These are phyloP conservation scores for Leccinum broughii DNA, from an alignment of 768 basidiomycete genomes.

Conservation along the genomic window DNA sequence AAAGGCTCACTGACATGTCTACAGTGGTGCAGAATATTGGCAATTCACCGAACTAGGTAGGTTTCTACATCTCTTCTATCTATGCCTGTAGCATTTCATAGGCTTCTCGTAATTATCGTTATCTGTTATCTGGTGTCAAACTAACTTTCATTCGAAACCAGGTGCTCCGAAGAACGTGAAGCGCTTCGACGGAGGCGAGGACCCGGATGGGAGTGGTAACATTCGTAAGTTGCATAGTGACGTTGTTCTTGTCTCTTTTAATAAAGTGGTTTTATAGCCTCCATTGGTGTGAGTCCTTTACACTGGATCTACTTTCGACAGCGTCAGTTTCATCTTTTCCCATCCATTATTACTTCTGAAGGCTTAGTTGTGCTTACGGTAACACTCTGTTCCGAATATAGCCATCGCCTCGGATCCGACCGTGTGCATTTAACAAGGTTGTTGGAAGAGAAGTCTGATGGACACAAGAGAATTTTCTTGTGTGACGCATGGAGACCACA, in stretches of 20 bases:
- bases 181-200: conserved; percentile 45
- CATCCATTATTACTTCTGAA: neutral
- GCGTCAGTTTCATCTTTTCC: conserved; percentile 32
- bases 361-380: conserved; percentile 6
- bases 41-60: conserved; percentile 44
- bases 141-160: conserved; percentile 7
- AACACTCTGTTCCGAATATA: conserved; percentile 10
- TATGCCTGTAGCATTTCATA: neutral
- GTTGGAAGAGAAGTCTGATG: neutral
- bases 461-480: conserved; percentile 1
- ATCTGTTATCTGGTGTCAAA: conserved; percentile 4
- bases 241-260: neutral
- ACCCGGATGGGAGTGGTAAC: conserved; percentile 47
- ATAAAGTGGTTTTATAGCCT: conserved; percentile 31
- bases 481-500: neutral
- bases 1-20: neutral
- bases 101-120: conserved; percentile 1
- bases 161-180: conserved; percentile 38
- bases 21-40: conserved; percentile 47
- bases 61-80: neutral
- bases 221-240: conserved; percentile 37
- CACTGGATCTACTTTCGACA: conserved; percentile 49
- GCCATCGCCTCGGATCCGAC: conserved; percentile 35
- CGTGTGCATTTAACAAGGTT: conserved; percentile 27
- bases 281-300: conserved; percentile 48